Percentiles rank a stretch among this genome's conserved stretches.
phyloP scores from a whole-genome alignment of 2,329 filamentous ascomycete genomes.

The Ophiosphaerella korrae region DNA sequence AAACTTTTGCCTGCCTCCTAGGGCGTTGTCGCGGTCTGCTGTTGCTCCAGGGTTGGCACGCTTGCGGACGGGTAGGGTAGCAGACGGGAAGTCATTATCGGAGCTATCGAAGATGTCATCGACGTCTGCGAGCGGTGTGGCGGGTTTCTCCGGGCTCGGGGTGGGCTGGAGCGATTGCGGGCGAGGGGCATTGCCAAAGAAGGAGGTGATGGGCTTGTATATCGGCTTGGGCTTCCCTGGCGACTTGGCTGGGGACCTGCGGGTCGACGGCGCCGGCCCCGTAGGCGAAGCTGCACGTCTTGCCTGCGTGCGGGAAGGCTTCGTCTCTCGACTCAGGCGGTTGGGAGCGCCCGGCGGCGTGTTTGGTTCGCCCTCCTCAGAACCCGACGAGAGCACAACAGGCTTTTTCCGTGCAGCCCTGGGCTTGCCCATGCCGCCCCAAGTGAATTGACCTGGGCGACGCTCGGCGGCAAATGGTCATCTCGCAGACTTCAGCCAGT shows the following conservation, averaged over 20 bases:
- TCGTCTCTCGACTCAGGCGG: no score
- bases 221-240: conserved; percentile 45
- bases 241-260: conserved; percentile 39
- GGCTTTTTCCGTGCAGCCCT: conserved; percentile 45
- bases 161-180: conserved; percentile 47
- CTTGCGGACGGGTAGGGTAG: conserved; percentile 39
- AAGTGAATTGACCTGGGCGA: conserved; percentile 21
- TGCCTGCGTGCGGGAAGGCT: no score
- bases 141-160: conserved; percentile 47
- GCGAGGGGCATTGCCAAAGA: conserved; percentile 54
- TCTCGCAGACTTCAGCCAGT: conserved; percentile 28
- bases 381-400: conserved; percentile 43
- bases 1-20: conserved; percentile 52
- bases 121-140: conserved; percentile 31
- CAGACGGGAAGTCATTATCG: conserved; percentile 32
- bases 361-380: conserved; percentile 31
- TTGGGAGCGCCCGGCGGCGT: no score
- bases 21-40: conserved; percentile 20
- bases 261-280: conserved; percentile 17
- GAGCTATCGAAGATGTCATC: conserved; percentile 48
- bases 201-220: conserved; percentile 54
- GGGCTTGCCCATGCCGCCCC: conserved; percentile 48
- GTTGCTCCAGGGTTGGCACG: conserved; percentile 24
- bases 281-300: conserved; percentile 29
- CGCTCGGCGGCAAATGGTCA: conserved; percentile 30